phyloP scores from a whole-genome alignment of 805 yeast genomes.

The Schizosaccharomyces japonicus region DNA sequence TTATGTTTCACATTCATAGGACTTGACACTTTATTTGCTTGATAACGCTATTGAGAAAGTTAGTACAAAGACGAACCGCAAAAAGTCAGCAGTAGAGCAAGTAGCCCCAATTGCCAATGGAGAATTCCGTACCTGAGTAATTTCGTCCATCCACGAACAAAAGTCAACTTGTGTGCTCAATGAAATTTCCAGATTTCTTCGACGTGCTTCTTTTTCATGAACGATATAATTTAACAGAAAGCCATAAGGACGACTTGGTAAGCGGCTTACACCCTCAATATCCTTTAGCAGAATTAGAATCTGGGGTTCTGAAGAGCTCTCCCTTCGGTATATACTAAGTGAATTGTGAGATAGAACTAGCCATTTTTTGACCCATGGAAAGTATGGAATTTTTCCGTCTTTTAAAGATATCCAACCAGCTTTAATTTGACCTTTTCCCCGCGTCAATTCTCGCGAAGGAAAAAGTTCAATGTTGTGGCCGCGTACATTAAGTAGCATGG shows the following conservation, averaged over 20 bases:
- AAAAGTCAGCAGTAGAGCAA: background rate
- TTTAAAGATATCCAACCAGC: constrained; percentile 78
- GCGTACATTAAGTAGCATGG: background rate
- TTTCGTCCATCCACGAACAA: constrained; percentile 76
- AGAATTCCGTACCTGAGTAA: constrained; percentile 19
- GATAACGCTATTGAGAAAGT: constrained; percentile 12
- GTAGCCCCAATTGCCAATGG: background rate
- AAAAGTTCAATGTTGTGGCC: background rate
- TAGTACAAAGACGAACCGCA: background rate
- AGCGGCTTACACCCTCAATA: constrained; percentile 38
- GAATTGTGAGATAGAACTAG: constrained; percentile 54
- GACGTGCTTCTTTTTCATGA: constrained; percentile 26
- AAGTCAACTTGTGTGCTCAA: constrained; percentile 60
- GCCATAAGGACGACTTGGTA: constrained; percentile 51
- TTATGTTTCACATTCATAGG: constrained; percentile 90
- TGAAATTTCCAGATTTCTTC: constrained; percentile 40
- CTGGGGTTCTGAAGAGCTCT: constrained; percentile 7
- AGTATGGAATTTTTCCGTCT: constrained; percentile 74
- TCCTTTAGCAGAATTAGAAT: constrained; percentile 25
- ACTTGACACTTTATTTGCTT: constrained; percentile 39
- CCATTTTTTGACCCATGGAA: constrained; percentile 79
- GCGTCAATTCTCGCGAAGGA: background rate
- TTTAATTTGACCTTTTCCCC: constrained; percentile 11
- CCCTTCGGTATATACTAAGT: constrained; percentile 41
- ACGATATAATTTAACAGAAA: constrained; percentile 17